These are phyloP conservation scores for Saccharomyces hybrid DNA, from an alignment of 1,139 yeast species.

Conservation along the genomic window DNA sequence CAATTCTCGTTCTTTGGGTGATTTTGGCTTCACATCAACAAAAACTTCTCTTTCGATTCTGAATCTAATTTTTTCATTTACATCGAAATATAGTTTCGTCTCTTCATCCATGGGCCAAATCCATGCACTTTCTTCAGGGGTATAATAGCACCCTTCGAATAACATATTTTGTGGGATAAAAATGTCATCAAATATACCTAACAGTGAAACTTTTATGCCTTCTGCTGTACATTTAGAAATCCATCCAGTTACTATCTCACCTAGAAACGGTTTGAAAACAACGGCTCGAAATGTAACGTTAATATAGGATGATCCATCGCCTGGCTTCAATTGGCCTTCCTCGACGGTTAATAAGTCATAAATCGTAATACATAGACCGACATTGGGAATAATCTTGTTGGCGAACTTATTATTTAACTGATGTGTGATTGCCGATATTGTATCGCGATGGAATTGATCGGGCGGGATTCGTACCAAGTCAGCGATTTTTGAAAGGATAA, in stretches of 20 bases:
- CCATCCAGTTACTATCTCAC: conserved; percentile 93
- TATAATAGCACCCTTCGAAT: conserved; percentile 70
- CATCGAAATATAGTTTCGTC: conserved; percentile 69
- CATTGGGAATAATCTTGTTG: conserved; percentile 70
- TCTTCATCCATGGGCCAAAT: conserved; percentile 80
- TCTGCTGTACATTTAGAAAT: conserved; percentile 79
- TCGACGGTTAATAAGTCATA: conserved; percentile 76
- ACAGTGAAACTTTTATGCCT: conserved; percentile 55
- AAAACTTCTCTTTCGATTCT: conserved; percentile 85
- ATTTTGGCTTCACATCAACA: conserved; percentile 70
- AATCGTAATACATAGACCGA: conserved; percentile 76
- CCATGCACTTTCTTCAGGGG: conserved; percentile 84
- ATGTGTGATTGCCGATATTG: conserved; percentile 56
- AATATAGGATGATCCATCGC: conserved; percentile 89
- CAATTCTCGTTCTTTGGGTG: conserved; percentile 46
- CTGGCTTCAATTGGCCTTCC: conserved; percentile 86
- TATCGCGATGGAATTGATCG: conserved; percentile 63
- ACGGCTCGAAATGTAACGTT: conserved; percentile 67
- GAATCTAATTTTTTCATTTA: conserved; percentile 84
- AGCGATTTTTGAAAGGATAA: conserved; percentile 66
- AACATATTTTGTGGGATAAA: conserved; percentile 75
- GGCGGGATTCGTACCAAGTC: conserved; percentile 89
- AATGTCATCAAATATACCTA: conserved; percentile 88
- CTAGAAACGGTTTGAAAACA: conserved; percentile 88
- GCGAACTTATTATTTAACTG: conserved; percentile 81